Base-by-base conservation (phyloP, 768 basidiomycete genomes). In the Pulveroboletus sp. region DNA sequence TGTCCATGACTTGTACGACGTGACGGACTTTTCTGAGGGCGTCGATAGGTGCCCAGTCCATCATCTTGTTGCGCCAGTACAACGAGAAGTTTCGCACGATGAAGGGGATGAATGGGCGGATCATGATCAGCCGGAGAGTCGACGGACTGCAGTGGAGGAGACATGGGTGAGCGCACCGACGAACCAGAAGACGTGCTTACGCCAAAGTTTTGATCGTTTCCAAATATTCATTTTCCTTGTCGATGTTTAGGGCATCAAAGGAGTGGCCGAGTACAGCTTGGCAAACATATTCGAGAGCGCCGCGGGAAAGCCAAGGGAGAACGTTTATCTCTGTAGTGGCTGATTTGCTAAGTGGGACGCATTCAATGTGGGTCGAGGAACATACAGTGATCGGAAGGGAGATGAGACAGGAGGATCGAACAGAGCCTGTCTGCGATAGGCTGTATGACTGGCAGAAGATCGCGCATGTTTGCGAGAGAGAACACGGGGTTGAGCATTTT, bases 261-360 rank as follows among this genome's bases (percentile, higher is more conserved):
- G 60, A 61, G 48, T 72, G 60, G 0, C 73, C 72, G 0, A 73
- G 50, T 3, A 60, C 59, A 8, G 62, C 67, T 40, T 68, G 65
- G 11, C 61, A 63, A 24, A 73, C 60, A 41, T 69, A 71, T 43
- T 73, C 72, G 13, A 73, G 53, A 20, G 73, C 65, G 7, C 57
- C 62, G 1, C 65, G 61, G 16, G 61, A 58, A 33, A 70, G 50
- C 67, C 66, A 73, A 7, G 63, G 61, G 16, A 69, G 55, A 0
- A 74, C 9, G 19, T 73, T 50, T 20, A 74, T 56, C 43, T 74
- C 70, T 33, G 43, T 57, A 8, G 37, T 34, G 8, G 60, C 63
- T 67, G 24, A 43, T 17, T 43, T 31, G 11, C 24, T 53, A 21
- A 53, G 52, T 32, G 29, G 20, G 14, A 21, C 17, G 19, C 1